Evolutionary conservation across 2,329 filamentous ascomycete species (phyloP), one percentile per base, ranked within the genome.

Genomic region (Lasiodiplodia hormozganensis): DNA sequence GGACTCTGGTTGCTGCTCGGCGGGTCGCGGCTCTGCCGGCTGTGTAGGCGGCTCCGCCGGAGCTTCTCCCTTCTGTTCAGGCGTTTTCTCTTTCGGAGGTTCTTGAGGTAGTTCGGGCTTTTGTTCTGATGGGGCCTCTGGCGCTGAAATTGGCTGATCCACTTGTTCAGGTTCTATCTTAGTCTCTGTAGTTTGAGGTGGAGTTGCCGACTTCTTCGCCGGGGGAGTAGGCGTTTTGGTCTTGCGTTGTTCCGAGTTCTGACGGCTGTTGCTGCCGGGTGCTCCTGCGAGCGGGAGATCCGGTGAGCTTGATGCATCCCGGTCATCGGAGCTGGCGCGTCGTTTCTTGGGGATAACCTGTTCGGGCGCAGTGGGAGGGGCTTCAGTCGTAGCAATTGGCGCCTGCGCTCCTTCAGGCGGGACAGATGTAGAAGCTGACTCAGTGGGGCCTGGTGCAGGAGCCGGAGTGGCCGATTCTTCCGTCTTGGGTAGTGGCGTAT

Each of bases 291-390:
- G 71, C n/a, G 82, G 81, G 34, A 81, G 70, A 23, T 83, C 81
- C 21, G 81, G 80, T 4, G 81, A 82, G 70, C 78, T 82, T 1
- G 80, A 81, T 2, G 74, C 71, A 57, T 81, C 79, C 34, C 72
- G 54, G 18, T 67, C 65, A 2, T n/a, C 21, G 14, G 65, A 51
- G 7, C 47, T 57, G 23, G 58, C 67, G 12, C 57, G 67, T 49
- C 54, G 58, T 43, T 68, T 62, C 67, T 38, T 51, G 23, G 67
- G 52, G 18, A 62, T 53, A 23, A 62, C 28, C 21, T 34, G 56
- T 16, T 62, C 66, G 49, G 56, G 62, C 12, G 23, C 62, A 25
- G 34, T 51, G 10, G 31, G 5, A 21, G 10, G 51, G 11, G n/a
- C 18, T 40, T 57, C 54, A 11, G 65, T 58, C 10, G 52, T 57